Percentiles rank a stretch among this genome's conserved stretches.
These are phyloP conservation scores for Castanea crenata DNA, from an alignment of 306 rosid genomes.

Conservation along the genomic window DNA sequence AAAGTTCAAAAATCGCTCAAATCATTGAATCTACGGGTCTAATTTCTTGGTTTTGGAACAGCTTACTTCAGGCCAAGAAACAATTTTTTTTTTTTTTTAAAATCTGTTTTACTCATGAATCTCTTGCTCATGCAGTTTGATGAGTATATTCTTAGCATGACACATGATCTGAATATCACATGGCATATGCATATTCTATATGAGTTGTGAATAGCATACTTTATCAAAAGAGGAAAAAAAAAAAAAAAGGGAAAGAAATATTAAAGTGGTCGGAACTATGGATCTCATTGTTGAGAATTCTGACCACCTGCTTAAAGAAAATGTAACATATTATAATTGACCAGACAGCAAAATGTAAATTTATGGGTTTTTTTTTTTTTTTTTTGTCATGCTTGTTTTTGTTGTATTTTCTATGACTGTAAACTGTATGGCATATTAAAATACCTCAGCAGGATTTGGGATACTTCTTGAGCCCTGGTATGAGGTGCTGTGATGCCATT, in stretches of 20 bases:
- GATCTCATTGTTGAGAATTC: not conserved
- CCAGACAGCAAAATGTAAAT: not conserved
- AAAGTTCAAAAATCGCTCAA: not conserved
- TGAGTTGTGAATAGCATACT: not conserved
- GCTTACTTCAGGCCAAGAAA: not conserved
- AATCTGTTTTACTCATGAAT: not conserved
- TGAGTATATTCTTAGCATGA: not conserved
- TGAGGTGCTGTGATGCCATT: slow-evolving; percentile 79
- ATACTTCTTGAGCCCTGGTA: slow-evolving; percentile 78
- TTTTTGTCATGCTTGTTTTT: not conserved
- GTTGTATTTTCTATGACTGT: not conserved
- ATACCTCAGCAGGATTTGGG: slow-evolving; percentile 72
- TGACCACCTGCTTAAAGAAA: not conserved
- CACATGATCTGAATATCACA: not conserved
- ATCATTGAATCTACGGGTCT: not conserved
- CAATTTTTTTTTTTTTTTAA: too few relatives aligned
- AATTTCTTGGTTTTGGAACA: not conserved
- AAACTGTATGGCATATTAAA: not conserved
- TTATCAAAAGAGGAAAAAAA: not conserved
- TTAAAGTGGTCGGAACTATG: not conserved
- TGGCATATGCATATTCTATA: not conserved
- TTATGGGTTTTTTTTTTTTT: not conserved
- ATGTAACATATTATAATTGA: not conserved
- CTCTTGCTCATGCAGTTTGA: not conserved
- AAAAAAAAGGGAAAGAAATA: not conserved